Conservation (phyloP, 2,329 filamentous ascomycete species). For the Hysterium pulicare region DNA sequence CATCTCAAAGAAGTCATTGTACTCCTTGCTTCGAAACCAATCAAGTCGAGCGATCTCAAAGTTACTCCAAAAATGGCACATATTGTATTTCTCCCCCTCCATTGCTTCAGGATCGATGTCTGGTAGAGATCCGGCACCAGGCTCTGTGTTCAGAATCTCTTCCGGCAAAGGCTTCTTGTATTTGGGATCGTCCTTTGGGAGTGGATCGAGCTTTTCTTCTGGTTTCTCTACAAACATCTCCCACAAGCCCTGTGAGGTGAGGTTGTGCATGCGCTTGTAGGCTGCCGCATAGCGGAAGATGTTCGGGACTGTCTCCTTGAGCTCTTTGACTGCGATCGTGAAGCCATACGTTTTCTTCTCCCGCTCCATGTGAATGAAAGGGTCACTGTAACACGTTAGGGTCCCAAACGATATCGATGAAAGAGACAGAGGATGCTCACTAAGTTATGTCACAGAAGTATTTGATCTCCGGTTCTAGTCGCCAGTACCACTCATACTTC, state of each 20-base stretch:
- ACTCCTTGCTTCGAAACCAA: constrained; percentile 96
- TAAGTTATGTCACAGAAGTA: constrained; percentile 99
- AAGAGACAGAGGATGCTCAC: constrained; percentile 50
- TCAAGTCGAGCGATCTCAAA: constrained; percentile 94
- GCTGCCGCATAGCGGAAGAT: constrained; percentile 98
- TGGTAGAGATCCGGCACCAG: constrained; percentile 65
- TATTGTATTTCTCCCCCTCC: constrained; percentile 98
- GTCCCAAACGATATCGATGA: constrained; percentile 1
- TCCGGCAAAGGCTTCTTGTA: constrained; percentile 70
- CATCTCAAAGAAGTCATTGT: constrained; percentile 97
- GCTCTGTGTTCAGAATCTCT: constrained; percentile 74
- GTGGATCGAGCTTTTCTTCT: constrained; percentile 55
- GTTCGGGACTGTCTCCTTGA: constrained; percentile 96
- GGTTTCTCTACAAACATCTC: constrained; percentile 93
- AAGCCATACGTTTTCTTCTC: constrained; percentile 98
- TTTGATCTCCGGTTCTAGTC: constrained; percentile 97
- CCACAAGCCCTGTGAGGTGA: constrained; percentile 90
- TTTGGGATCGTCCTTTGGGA: constrained; percentile 61
- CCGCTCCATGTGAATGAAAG: constrained; percentile 91
- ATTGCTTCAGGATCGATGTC: constrained; percentile 88
- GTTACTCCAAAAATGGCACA: constrained; percentile 99
- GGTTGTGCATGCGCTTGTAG: constrained; percentile 88
- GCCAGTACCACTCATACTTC: constrained; percentile 99
- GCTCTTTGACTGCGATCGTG: constrained; percentile 96
- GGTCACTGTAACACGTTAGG: constrained; percentile 62